A percentile compares a stretch with the other conserved stretches of the same genome.
Conservation (phyloP, 2,329 filamentous ascomycete species). For the Paramyrothecium roridum region DNA sequence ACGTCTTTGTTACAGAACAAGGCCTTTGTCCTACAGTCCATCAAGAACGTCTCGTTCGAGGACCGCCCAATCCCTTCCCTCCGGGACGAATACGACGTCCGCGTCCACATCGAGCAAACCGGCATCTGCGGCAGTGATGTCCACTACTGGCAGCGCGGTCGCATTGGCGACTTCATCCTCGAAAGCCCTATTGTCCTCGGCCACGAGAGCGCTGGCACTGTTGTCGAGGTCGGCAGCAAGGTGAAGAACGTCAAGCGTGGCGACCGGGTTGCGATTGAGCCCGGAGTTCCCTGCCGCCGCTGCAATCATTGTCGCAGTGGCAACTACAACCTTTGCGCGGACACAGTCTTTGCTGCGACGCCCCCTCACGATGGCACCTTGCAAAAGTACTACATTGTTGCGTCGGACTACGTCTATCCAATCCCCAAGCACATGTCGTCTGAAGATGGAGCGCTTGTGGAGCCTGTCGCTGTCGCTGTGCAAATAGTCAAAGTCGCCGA, state of each 20-base stretch:
- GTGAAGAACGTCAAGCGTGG: slow-evolving; percentile 40
- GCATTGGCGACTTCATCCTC: slow-evolving; percentile 42
- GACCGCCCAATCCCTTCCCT: slow-evolving; percentile 36
- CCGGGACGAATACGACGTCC: slow-evolving; percentile 35
- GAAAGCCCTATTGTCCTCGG: slow-evolving; percentile 42
- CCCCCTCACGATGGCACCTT: slow-evolving; percentile 48
- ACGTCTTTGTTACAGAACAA: slow-evolving; percentile 29
- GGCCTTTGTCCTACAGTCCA: slow-evolving; percentile 42
- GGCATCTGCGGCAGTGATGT: slow-evolving; percentile 46
- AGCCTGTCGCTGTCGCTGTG: slow-evolving; percentile 46
- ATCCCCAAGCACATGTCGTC: slow-evolving; percentile 39
- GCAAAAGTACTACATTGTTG: slow-evolving; percentile 43
- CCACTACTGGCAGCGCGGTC: slow-evolving; percentile 43
- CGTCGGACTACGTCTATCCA: slow-evolving; percentile 43
- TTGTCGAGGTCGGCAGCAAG: slow-evolving; percentile 34
- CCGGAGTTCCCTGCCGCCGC: slow-evolving; percentile 40
- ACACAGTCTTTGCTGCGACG: slow-evolving; percentile 46
- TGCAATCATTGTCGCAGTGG: slow-evolving; percentile 40
- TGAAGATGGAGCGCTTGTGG: slow-evolving; percentile 47
- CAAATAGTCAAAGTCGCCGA: slow-evolving; percentile 39
- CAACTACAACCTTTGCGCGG: slow-evolving; percentile 35
- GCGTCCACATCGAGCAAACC: slow-evolving; percentile 40
- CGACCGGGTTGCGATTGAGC: slow-evolving; percentile 45
- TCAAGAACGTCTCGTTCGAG: slow-evolving; percentile 42
- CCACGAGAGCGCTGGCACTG: slow-evolving; percentile 39